These are phyloP conservation scores for Alliaria petiolata DNA, from an alignment of 345 rosid species.

Conservation along the genomic window DNA sequence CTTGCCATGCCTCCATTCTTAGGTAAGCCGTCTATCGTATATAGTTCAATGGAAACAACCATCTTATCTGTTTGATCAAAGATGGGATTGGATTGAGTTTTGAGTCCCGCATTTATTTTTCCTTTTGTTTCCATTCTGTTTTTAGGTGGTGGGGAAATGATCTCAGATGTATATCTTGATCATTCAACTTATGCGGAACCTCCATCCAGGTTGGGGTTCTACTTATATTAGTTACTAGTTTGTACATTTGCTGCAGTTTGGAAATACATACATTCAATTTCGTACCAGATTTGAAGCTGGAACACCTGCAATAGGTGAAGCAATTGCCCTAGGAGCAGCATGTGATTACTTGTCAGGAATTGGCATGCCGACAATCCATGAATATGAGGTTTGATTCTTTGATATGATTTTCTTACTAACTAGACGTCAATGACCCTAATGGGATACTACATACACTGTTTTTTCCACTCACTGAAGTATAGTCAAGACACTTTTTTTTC, in stretches of 20 bases:
- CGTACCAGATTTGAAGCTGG: conserved; percentile 91
- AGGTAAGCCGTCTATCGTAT: conserved; percentile 43
- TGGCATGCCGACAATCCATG: conserved; percentile 84
- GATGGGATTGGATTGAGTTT: background rate
- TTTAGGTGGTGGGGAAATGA: conserved; percentile 98
- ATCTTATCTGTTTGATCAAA: background rate
- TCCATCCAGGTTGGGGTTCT: conserved; percentile 71
- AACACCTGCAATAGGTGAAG: conserved; percentile 98
- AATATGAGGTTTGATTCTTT: conserved; percentile 88
- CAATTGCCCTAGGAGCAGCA: conserved; percentile 94
- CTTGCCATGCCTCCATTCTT: conserved; percentile 91
- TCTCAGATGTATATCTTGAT: conserved; percentile 86
- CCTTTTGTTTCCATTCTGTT: background rate
- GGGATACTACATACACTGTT: background rate
- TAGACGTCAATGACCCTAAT: background rate
- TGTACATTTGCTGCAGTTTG: background rate
- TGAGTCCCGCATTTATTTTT: background rate
- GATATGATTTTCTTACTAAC: background rate
- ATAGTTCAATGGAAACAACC: background rate
- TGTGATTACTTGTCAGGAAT: conserved; percentile 74
- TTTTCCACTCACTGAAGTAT: background rate
- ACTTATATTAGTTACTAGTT: background rate
- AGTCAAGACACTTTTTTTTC: background rate
- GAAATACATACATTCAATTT: background rate
- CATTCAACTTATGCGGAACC: conserved; percentile 96